Percentiles rank a stretch among this genome's conserved stretches.
phyloP scores from a whole-genome alignment of 768 basidiomycete species.

The Mycena chlorophos region DNA sequence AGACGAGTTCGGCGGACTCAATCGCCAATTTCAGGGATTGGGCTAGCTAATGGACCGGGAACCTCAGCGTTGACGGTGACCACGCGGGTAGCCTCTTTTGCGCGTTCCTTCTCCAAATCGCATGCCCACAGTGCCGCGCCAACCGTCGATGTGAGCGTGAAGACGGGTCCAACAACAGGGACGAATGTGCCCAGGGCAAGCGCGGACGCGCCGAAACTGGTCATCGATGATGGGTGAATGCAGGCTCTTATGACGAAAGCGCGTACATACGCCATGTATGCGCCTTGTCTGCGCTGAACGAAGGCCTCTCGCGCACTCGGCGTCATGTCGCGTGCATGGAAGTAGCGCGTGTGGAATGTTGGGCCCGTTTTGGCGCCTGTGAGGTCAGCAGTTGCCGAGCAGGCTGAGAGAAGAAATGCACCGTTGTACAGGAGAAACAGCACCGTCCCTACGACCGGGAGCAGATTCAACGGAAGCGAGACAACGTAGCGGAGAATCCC shows the following conservation, averaged over 20 bases:
- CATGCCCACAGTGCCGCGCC: constrained; percentile 76
- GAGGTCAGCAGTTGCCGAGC: background rate
- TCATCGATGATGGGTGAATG: background rate
- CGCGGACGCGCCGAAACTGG: constrained; percentile 60
- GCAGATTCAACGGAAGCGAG: constrained; percentile 65
- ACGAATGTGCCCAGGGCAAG: constrained; percentile 56
- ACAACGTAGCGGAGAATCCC: constrained; percentile 58
- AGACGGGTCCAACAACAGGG: constrained; percentile 59
- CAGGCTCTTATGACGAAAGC: background rate
- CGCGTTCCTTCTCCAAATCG: constrained; percentile 50
- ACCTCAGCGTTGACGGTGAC: no score
- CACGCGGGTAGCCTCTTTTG: background rate
- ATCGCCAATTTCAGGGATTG: no score
- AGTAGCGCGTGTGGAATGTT: constrained; percentile 63
- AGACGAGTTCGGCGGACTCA: no score
- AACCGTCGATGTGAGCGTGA: constrained; percentile 62
- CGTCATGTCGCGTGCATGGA: constrained; percentile 62
- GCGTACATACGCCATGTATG: constrained; percentile 61
- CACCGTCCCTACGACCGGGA: constrained; percentile 65
- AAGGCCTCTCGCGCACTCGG: constrained; percentile 43
- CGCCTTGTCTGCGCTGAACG: constrained; percentile 50
- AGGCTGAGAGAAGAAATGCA: constrained; percentile 2
- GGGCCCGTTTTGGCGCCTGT: constrained; percentile 50
- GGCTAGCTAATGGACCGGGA: no score
- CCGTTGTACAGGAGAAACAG: constrained; percentile 61